phyloP scores from a whole-genome alignment of 2,329 filamentous ascomycete species.

The Arthrinium phaeospermum region DNA sequence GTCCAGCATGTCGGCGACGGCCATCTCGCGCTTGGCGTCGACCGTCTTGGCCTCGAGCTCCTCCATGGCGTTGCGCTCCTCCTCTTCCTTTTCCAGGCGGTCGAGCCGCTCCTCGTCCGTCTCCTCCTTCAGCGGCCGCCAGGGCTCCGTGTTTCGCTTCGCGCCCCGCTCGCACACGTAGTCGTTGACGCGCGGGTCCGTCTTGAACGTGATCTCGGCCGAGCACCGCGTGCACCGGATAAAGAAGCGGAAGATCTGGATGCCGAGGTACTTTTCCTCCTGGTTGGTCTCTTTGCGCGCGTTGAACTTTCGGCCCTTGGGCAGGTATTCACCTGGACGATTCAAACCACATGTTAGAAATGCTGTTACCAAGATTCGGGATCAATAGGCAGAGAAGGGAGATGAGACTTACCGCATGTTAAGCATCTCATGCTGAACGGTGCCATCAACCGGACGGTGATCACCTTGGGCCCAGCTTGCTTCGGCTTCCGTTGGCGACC shows the following conservation, averaged over 20 bases:
- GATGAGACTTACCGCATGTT: conserved; percentile 45
- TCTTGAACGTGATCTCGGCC: conserved; percentile 89
- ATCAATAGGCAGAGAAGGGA: neutral
- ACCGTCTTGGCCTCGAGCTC: conserved; percentile 92
- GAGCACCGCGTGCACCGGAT: conserved; percentile 88
- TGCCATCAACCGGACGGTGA: conserved; percentile 89
- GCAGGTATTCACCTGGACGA: conserved; percentile 71
- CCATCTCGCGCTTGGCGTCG: conserved; percentile 95
- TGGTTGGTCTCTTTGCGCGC: conserved; percentile 88
- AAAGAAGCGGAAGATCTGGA: conserved; percentile 89
- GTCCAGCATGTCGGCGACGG: conserved; percentile 91
- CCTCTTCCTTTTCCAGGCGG: conserved; percentile 77
- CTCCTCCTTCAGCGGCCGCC: conserved; percentile 80
- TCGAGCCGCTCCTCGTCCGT: conserved; percentile 88
- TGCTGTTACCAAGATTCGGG: neutral
- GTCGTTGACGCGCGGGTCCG: conserved; percentile 94
- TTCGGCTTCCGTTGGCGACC: conserved; percentile 70
- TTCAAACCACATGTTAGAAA: neutral
- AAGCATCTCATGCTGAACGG: conserved; percentile 67
- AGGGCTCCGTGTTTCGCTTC: conserved; percentile 91
- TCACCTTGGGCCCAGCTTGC: conserved; percentile 76
- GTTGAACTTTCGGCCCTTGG: conserved; percentile 95
- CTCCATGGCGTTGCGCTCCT: conserved; percentile 90
- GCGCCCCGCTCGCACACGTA: conserved; percentile 77
- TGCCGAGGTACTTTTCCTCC: conserved; percentile 86